These are phyloP conservation scores for Penicillium angulare DNA, from an alignment of 495 filamentous ascomycete genomes.

Conservation along the genomic window DNA sequence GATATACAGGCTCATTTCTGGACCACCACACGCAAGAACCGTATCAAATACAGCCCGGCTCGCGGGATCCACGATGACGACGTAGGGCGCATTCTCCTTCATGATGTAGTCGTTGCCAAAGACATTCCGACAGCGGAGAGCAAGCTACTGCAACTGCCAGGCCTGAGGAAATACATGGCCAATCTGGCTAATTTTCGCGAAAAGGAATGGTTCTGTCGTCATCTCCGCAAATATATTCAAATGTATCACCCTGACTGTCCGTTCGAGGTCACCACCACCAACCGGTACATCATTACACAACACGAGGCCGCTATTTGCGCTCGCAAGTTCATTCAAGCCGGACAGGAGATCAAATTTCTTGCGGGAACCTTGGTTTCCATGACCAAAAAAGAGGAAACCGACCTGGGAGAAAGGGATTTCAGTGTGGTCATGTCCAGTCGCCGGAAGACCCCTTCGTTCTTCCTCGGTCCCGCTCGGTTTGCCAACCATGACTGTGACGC, in stretches of 20 bases:
- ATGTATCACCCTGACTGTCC: slow-evolving; percentile 92
- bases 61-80: slow-evolving; percentile 80
- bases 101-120: slow-evolving; percentile 72
- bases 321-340: slow-evolving; percentile 69
- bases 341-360: slow-evolving; percentile 87
- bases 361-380: slow-evolving; percentile 85
- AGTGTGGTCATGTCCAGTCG: slow-evolving; percentile 92
- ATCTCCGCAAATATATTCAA: slow-evolving; percentile 86
- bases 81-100: slow-evolving; percentile 73
- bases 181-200: slow-evolving; percentile 71
- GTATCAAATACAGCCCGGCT: slow-evolving; percentile 77
- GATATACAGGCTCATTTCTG: slow-evolving; percentile 79
- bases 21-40: slow-evolving; percentile 94
- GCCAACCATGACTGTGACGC: slow-evolving; percentile 97
- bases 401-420: slow-evolving; percentile 84
- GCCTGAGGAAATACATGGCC: slow-evolving; percentile 67
- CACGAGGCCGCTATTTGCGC: slow-evolving; percentile 89
- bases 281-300: slow-evolving; percentile 87
- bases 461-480: slow-evolving; percentile 93
- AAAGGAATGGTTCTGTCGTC: slow-evolving; percentile 81
- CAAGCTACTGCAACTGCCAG: slow-evolving; percentile 67
- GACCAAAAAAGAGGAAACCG: slow-evolving; percentile 83
- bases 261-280: slow-evolving; percentile 91
- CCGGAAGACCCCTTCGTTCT: slow-evolving; percentile 81
- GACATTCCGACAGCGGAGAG: slow-evolving; percentile 66